These are phyloP conservation scores for Neospermospora avenae DNA, from an alignment of 2,329 filamentous ascomycete species.

Conservation along the genomic window DNA sequence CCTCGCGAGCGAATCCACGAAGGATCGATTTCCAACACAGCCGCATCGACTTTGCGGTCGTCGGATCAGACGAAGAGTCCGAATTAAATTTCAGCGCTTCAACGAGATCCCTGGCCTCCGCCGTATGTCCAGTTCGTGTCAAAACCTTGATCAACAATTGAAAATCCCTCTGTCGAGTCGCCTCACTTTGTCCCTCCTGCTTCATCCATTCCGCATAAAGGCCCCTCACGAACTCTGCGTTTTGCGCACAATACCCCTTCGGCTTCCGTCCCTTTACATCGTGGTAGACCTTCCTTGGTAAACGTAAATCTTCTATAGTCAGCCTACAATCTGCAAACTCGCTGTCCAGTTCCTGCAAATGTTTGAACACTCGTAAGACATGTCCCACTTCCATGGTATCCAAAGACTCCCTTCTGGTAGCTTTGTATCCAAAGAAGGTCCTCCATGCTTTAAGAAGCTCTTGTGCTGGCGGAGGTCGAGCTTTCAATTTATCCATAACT, in stretches of 20 bases:
- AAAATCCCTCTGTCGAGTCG: background rate
- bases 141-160: conserved; percentile 19
- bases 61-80: no score
- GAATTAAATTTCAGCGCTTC: background rate
- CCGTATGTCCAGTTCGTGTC: conserved; percentile 25
- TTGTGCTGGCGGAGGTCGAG: conserved; percentile 60
- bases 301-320: conserved; percentile 15
- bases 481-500: conserved; percentile 57
- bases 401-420: conserved; percentile 46
- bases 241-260: conserved; percentile 19
- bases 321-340: conserved; percentile 20
- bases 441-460: conserved; percentile 64
- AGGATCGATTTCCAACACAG: conserved; percentile 50
- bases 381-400: conserved; percentile 66
- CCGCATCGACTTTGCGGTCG: no score
- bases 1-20: conserved; percentile 59
- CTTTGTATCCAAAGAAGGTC: conserved; percentile 58
- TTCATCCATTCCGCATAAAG: conserved; percentile 20
- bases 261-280: conserved; percentile 26
- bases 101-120: conserved; percentile 26
- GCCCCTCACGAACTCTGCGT: conserved; percentile 26
- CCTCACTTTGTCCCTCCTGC: background rate
- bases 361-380: conserved; percentile 55
- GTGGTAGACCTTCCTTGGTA: background rate
- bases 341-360: conserved; percentile 46